A percentile compares a stretch with the other conserved stretches of the same genome.
Evolutionary conservation across 148 eudicot genomes (phyloP).

Genomic region (Cornus suecica): DNA sequence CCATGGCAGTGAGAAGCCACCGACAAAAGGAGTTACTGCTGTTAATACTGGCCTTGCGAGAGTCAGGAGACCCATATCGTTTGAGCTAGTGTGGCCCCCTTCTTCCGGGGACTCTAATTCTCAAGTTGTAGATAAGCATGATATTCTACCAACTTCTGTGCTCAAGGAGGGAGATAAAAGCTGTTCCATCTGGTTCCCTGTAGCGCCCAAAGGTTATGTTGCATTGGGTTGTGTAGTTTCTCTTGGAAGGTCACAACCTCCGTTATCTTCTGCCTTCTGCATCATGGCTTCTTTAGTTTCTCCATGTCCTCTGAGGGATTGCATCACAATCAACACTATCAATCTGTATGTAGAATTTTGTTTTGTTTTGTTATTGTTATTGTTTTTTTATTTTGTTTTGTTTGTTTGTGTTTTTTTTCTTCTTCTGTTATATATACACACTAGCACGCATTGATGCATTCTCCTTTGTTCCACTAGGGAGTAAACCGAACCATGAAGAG

Average conservation of each 20-base stretch:
- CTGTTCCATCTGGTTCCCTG: conserved; percentile 93
- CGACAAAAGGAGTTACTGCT: conserved; percentile 86
- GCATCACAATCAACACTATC: conserved; percentile 46
- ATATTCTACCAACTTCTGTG: conserved; percentile 1
- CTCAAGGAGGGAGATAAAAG: conserved; percentile 16
- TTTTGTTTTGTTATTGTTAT: conserved; percentile 10
- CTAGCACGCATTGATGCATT: neutral
- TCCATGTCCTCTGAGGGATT: conserved; percentile 78
- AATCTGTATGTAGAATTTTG: conserved; percentile 43
- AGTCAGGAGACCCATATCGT: conserved; percentile 80
- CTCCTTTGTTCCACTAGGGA: neutral
- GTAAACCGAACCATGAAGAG: neutral
- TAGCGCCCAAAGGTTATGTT: conserved; percentile 87
- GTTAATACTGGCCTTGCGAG: conserved; percentile 82
- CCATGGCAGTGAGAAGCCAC: conserved; percentile 82
- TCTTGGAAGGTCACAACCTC: conserved; percentile 62
- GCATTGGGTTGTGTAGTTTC: conserved; percentile 99
- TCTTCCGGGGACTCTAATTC: conserved; percentile 27
- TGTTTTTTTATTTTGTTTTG: too few species aligned
- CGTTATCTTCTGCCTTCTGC: conserved; percentile 73
- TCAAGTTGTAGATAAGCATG: conserved; percentile 24
- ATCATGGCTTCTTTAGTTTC: conserved; percentile 73
- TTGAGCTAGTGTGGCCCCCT: conserved; percentile 74
- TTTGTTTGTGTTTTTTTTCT: too few species aligned
- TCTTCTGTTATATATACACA: neutral